Base-by-base conservation (phyloP, 352 stramenopile genomes). In the Pythium coloratum region DNA sequence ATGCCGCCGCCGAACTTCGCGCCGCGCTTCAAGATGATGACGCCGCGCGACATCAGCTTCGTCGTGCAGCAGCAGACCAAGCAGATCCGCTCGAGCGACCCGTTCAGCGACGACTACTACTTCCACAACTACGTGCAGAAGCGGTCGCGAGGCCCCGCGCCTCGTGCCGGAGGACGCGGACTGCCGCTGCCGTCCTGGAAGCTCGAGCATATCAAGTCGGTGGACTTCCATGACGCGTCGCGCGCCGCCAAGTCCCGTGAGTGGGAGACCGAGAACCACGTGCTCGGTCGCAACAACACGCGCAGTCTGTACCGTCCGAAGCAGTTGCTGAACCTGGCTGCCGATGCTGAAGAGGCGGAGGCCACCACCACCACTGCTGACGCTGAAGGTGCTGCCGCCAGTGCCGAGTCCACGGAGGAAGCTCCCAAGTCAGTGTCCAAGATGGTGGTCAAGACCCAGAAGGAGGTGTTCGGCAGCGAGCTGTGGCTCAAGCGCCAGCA, bases 41-140 rank as follows among this genome's bases (percentile, higher is more conserved):
- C 81, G 26, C 80, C 84, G 26, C 84, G 87, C 32, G 87, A 95
- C 59, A 86, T 95, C 64, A 88, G 88, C 49, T 95, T 94, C 36
- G 86, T 95, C 26, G 77, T 92, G 60, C 87, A 95, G 67, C 82
- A 91, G 62, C 85, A 93, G 58, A 86, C 91, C 81, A 95, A 95
- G 78, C 83, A 87, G 76, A 77, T 95, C 32, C 85, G 86, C 26
- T 87, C 77, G n/a, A 93, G 85, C 62, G 87, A 95, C 54, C 87
- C 87, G 55, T 95, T 94, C 71, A 95, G 85, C 67, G 87, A 95
- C 65, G 87, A 95, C 71, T 94, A 95, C 65, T 95, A 94, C 60
- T 95, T 91, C 64, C 82, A 94, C 72, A 94, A 94, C 64, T 91
- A 83, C 46, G 73, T 86, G 72, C 82, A 92, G 72, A 95, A 95